Evolutionary conservation across 164 flowering plant genomes (phyloP).

Genomic region (Magnolia officinalis): DNA sequence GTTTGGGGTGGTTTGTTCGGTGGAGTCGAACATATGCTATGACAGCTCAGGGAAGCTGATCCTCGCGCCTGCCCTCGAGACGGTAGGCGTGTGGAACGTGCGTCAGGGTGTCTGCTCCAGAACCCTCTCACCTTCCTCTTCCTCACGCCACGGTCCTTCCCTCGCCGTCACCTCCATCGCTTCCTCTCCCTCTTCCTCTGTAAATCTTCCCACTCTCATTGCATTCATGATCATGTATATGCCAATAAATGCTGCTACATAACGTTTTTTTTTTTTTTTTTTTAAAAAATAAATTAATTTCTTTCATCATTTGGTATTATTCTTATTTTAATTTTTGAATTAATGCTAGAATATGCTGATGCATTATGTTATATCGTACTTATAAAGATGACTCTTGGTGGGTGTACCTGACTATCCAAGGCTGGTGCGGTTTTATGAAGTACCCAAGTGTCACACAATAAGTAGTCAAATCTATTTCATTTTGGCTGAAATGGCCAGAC

Average conservation of each 20-base stretch:
- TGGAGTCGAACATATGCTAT: slow-evolving; percentile 68
- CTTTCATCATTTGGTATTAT: no score
- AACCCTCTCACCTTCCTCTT: slow-evolving; percentile 49
- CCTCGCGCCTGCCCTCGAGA: slow-evolving; percentile 81
- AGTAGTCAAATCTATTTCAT: no score
- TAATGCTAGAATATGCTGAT: no score
- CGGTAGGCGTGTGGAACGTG: slow-evolving; percentile 75
- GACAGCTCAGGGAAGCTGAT: slow-evolving; percentile 79
- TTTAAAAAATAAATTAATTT: no score
- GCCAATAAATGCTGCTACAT: not conserved
- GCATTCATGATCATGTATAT: not conserved
- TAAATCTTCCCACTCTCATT: slow-evolving; percentile 10
- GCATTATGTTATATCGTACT: no score
- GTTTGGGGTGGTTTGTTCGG: slow-evolving; percentile 78
- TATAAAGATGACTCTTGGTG: no score
- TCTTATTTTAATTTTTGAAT: no score
- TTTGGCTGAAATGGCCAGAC: no score
- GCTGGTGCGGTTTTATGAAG: no score
- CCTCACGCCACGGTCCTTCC: slow-evolving; percentile 49
- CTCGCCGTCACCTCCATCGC: slow-evolving; percentile 73
- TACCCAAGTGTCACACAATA: no score
- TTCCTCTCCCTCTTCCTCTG: slow-evolving; percentile 62
- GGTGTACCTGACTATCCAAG: no score
- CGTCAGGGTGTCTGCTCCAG: slow-evolving; percentile 80
- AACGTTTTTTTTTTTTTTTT: no score